phyloP scores from a whole-genome alignment of 805 yeast genomes.

The Ogataea glucozyma region DNA sequence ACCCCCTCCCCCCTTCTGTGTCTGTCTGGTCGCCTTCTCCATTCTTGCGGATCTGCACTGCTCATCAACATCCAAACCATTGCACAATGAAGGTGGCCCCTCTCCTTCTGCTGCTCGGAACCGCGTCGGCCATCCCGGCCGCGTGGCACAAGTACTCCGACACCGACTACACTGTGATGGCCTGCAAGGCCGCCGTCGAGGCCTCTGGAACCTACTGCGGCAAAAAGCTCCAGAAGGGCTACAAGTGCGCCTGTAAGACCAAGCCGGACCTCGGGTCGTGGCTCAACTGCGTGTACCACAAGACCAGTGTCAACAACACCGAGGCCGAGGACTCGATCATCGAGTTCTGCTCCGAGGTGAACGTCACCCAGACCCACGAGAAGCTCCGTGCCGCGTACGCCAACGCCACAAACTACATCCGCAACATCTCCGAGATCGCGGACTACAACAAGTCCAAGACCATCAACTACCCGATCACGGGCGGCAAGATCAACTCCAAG shows the following conservation, averaged over 20 bases:
- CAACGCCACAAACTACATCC: conserved; percentile 44
- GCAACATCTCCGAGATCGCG: conserved; percentile 31
- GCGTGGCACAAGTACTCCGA: conserved; percentile 21
- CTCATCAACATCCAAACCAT: background rate
- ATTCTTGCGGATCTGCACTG: background rate
- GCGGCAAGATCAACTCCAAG: conserved; percentile 21
- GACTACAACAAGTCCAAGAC: conserved; percentile 35
- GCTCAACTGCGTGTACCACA: conserved; percentile 28
- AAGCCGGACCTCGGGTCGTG: conserved; percentile 32
- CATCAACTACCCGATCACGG: conserved; percentile 40
- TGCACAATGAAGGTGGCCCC: conserved; percentile 4
- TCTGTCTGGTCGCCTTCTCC: background rate
- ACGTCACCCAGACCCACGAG: conserved; percentile 34
- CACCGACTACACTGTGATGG: conserved; percentile 18
- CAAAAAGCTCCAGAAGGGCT: conserved; percentile 6
- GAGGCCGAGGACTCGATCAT: conserved; percentile 26
- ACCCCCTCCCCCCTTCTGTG: background rate
- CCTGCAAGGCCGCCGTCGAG: conserved; percentile 27
- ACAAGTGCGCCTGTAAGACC: conserved; percentile 30
- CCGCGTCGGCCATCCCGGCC: conserved; percentile 4
- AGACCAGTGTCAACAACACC: conserved; percentile 15
- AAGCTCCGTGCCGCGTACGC: conserved; percentile 38
- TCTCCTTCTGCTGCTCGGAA: conserved; percentile 4
- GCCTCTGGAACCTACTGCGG: conserved; percentile 24
- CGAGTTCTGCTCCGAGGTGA: conserved; percentile 20